Percentiles rank a stretch among this genome's conserved stretches.
Evolutionary conservation across 371 early-diverging fungal genomes (phyloP).

Genomic region (Mortierella sp.): DNA sequence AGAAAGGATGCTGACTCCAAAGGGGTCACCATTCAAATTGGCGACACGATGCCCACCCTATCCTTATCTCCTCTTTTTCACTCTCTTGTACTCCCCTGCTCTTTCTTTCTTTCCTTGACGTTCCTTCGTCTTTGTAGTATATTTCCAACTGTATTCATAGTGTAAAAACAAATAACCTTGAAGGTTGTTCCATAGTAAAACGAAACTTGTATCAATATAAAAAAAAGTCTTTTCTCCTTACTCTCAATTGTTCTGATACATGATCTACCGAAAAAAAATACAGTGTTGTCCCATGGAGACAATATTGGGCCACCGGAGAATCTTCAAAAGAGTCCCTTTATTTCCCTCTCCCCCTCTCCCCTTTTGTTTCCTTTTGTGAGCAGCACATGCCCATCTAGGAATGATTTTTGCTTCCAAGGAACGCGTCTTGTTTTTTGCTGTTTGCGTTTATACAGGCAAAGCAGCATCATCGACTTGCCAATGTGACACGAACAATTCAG

Average conservation of each 20-base stretch:
- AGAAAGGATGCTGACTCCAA: no score
- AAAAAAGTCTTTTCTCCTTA: not conserved
- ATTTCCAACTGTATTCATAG: not conserved
- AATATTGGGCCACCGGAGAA: no score
- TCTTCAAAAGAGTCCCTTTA: no score
- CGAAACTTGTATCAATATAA: not conserved
- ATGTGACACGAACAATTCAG: conserved; percentile 5
- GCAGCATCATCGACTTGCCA: not conserved
- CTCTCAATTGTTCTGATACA: not conserved
- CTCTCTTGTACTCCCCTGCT: no score
- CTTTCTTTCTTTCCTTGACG: not conserved
- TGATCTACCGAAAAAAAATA: no score
- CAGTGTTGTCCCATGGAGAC: not conserved
- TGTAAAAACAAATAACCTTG: conserved; percentile 5
- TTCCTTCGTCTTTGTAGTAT: not conserved
- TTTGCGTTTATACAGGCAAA: not conserved
- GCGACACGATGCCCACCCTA: not conserved
- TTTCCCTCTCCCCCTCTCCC: no score
- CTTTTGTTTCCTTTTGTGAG: not conserved
- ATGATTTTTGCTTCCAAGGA: not conserved
- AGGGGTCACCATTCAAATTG: no score
- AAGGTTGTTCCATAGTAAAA: conserved; percentile 4
- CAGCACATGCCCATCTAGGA: not conserved
- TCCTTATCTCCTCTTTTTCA: not conserved
- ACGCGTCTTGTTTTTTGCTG: not conserved